Conservation (phyloP, 1,284 basidiomycete species). For the Moesziomyces sp. region DNA sequence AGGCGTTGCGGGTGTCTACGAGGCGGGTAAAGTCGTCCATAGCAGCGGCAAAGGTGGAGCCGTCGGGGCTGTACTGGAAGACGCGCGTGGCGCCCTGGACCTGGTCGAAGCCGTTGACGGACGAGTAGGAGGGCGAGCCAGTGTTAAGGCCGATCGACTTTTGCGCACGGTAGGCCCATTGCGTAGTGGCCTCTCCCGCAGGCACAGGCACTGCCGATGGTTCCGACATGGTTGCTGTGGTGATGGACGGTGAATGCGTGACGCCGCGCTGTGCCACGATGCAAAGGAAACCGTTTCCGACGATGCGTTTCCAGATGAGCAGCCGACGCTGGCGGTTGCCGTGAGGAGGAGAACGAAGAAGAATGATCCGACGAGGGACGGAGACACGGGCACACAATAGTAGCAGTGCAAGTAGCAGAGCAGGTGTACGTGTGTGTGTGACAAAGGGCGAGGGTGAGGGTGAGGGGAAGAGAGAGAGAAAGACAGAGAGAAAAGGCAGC, state of each 20-base stretch:
- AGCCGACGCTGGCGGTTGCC: no score
- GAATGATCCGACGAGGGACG: no score
- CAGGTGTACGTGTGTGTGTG: no score
- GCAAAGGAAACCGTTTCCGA: no score
- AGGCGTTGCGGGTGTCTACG: conserved; percentile 71
- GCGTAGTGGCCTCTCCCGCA: conserved; percentile 43
- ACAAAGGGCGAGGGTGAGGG: no score
- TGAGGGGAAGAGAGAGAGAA: no score
- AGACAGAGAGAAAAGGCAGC: neutral
- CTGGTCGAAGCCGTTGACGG: conserved; percentile 75
- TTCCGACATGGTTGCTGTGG: conserved; percentile 26
- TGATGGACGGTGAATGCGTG: conserved; percentile 29
- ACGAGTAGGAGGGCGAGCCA: conserved; percentile 80
- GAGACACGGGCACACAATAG: no score
- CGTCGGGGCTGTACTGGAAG: conserved; percentile 86
- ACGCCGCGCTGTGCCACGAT: neutral
- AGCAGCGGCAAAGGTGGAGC: conserved; percentile 85
- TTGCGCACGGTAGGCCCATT: conserved; percentile 79
- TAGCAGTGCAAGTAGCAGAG: no score
- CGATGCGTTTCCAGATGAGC: no score
- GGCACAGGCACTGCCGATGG: conserved; percentile 36
- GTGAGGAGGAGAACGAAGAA: no score
- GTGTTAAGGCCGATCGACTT: conserved; percentile 88
- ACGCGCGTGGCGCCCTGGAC: conserved; percentile 78
- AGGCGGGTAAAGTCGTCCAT: conserved; percentile 81